Base-by-base conservation (phyloP, 208 protist species). In the Zelonia costaricensis region DNA sequence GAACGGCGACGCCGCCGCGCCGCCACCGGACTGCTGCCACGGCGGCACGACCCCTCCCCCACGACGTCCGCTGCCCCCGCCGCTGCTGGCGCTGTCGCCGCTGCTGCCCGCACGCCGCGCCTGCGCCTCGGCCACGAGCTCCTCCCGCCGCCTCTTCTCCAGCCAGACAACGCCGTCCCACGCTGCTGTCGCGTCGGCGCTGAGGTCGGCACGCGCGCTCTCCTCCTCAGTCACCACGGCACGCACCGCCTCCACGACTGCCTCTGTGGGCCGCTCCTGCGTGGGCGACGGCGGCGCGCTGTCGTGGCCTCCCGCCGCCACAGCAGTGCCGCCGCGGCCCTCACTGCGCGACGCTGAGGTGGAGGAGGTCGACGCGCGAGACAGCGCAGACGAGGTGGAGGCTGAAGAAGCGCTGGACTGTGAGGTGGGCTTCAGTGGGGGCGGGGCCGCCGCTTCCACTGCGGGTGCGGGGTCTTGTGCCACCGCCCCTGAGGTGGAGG, bases 151-250 rank as follows among this genome's bases (percentile, higher is more conserved):
- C 16, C 63, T 80, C 23, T 71, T 73, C 15, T 78, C 76, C n/a
- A 78, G 52, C 87, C 87, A 93, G 31, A 33, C 46, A 62, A 93
- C 84, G 13, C 72, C 74, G 15, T 22, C 40, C 28, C 87, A 81
- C 15, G 49, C 56, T 16, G 5, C 46, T 2, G 62, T 70, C 39
- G 91, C 84, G 13, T 48, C 42, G 15, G 16, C 33, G 27, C 64
- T 25, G 16, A 62, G 25, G 25, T 51, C 60, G 31, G 40, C 46
- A n/a, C 48, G 39, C 4, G 9, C 43, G 8, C 13, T 31, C 12
- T 52, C 15, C 18, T 62, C 62, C n/a, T 48, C 56, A 5, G 25
- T 18, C 22, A 30, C 42, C 12, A 40, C 13, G 8, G 30, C 25
- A 3, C 25, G 27, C 27, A 31, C 28, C 23, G 0, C 36, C 20